phyloP scores from a whole-genome alignment of 768 basidiomycete species.

The Mycena floridula region DNA sequence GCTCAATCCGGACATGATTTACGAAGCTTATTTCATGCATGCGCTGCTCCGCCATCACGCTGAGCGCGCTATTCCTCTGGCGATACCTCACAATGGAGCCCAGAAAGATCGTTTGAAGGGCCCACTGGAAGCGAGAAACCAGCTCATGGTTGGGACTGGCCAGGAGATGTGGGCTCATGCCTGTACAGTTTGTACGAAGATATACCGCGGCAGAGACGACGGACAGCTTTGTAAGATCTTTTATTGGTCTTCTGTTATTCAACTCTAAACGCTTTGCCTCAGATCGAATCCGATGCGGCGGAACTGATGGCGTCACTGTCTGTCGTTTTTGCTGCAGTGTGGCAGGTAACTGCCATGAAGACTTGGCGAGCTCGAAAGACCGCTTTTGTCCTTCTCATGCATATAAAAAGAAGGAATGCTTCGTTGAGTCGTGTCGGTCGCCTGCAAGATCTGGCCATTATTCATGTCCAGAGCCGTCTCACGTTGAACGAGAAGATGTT shows the following conservation, averaged over 20 bases:
- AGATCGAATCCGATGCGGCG: background rate
- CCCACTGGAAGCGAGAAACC: conserved; percentile 2
- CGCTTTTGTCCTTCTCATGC: conserved; percentile 1
- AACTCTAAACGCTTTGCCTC: background rate
- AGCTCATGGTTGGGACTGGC: conserved; percentile 4
- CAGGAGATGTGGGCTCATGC: conserved; percentile 7
- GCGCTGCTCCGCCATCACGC: background rate
- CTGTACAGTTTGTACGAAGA: conserved; percentile 3
- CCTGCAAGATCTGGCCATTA: background rate
- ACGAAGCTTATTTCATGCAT: background rate
- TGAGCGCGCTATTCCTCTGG: background rate
- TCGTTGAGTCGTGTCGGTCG: background rate
- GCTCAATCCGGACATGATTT: background rate
- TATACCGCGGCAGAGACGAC: conserved; percentile 3
- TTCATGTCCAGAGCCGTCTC: background rate
- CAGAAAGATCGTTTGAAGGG: background rate
- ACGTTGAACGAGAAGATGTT: background rate
- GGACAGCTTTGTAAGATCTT: background rate
- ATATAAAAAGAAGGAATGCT: background rate
- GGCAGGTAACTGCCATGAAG: background rate
- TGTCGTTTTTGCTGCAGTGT: background rate
- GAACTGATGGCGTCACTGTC: background rate
- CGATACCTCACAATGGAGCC: background rate
- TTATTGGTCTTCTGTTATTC: too few species aligned
- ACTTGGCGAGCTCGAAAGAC: conserved; percentile 2